Evolutionary conservation across 768 basidiomycete genomes (phyloP).

Genomic region (Trametes cubensis): DNA sequence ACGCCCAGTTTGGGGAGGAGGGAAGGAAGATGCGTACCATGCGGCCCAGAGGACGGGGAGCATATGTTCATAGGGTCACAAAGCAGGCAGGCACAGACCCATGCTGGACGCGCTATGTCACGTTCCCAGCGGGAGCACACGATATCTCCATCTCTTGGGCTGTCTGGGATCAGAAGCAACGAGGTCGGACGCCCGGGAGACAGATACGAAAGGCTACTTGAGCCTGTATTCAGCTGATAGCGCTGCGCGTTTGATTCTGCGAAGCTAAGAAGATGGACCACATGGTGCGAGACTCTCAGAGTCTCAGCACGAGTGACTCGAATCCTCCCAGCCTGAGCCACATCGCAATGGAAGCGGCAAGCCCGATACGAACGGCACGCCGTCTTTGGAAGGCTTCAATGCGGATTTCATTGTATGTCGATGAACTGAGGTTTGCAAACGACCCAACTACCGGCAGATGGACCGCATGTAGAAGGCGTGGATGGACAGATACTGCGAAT

Average conservation of each 20-base stretch:
- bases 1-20: neutral
- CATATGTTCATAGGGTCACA: constrained; percentile 11
- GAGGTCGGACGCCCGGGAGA: constrained; percentile 1
- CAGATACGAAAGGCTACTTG: constrained; percentile 11
- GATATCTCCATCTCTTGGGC: constrained; percentile 8
- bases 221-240: constrained; percentile 4
- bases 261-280: constrained; percentile 10
- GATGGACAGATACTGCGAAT: too few relatives aligned
- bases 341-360: neutral
- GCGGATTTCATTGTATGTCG: too few relatives aligned
- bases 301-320: constrained; percentile 38
- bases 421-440: too few relatives aligned
- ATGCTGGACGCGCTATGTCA: neutral
- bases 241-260: constrained; percentile 1
- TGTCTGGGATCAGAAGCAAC: constrained; percentile 12
- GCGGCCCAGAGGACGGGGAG: constrained; percentile 12
- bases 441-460: too few relatives aligned
- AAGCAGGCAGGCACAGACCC: constrained; percentile 1
- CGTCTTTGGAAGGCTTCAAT: too few relatives aligned
- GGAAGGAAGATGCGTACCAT: constrained; percentile 15
- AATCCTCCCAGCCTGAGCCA: constrained; percentile 1
- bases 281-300: constrained; percentile 43
- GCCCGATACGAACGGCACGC: too few relatives aligned
- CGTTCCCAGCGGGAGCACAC: constrained; percentile 11
- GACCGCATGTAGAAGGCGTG: too few relatives aligned